These are phyloP conservation scores for Peterozyma toletana DNA, from an alignment of 805 yeast species.

Conservation along the genomic window DNA sequence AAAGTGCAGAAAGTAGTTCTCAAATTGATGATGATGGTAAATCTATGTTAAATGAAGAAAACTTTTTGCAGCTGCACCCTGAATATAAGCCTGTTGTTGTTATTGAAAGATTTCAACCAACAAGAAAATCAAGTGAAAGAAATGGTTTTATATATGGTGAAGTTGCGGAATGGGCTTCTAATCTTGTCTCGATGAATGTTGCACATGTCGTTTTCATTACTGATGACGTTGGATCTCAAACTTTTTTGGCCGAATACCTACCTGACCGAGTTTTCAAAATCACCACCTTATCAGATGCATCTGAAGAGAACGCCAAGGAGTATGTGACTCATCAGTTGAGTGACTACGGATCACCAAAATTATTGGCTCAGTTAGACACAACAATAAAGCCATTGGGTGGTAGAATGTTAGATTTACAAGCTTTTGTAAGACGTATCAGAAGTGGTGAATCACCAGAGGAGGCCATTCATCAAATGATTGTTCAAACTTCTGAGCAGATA, in stretches of 20 bases:
- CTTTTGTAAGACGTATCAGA: constrained; percentile 78
- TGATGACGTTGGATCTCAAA: constrained; percentile 74
- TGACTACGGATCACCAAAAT: constrained; percentile 12
- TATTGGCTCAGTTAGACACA: constrained; percentile 35
- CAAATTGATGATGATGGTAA: constrained; percentile 19
- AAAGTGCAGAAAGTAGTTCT: constrained; percentile 19
- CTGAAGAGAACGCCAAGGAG: constrained; percentile 56
- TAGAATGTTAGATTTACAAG: constrained; percentile 87
- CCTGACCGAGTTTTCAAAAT: constrained; percentile 85
- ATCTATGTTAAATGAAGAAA: constrained; percentile 55
- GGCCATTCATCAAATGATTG: constrained; percentile 74
- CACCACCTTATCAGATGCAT: constrained; percentile 75
- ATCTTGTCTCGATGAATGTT: constrained; percentile 62
- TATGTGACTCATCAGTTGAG: constrained; percentile 57
- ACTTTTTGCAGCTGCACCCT: constrained; percentile 78
- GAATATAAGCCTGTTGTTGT: constrained; percentile 81
- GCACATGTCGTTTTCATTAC: constrained; percentile 91
- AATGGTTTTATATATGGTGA: constrained; percentile 65
- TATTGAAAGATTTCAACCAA: constrained; percentile 59
- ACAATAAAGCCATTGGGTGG: constrained; percentile 83
- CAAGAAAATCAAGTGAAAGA: constrained; percentile 45
- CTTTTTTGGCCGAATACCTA: constrained; percentile 58
- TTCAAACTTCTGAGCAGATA: constrained; percentile 82
- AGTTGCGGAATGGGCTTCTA: constrained; percentile 85
- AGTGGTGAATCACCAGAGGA: constrained; percentile 79